Base-by-base conservation (phyloP, 208 protist genomes). In the Leishmania mexicana region DNA sequence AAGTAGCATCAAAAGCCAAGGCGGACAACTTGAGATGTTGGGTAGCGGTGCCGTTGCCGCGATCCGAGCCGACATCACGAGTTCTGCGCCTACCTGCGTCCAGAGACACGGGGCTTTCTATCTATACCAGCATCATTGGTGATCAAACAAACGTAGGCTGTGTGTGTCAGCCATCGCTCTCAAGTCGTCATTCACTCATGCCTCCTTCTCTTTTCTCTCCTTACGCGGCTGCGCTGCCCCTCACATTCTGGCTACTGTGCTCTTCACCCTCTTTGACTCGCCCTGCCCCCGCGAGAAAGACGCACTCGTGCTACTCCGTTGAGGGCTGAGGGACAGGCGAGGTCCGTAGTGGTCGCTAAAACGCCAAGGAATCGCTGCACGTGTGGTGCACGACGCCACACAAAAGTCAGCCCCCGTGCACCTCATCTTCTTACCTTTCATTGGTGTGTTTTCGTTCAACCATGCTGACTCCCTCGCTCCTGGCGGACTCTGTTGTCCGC, bases 401-500 rank as follows among this genome's bases (percentile, higher is more conserved):
- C 40, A 42, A 21, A 54, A 10, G 54, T 6, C 28, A 53, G 70
- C 24, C n/a, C 15, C 11, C 28, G 35, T 54, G 7, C 70, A 13
- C 24, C 10, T 3, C 21, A 15, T 31, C 24, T 35, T 53, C 47
- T 6, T 54, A 7, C 5, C 31, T 35, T 74, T 53, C 21, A 35
- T 74, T 54, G 21, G 42, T 28, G 21, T 21, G 24, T 3, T 13
- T n/a, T 13, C n/a, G 6, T 1, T 74, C 53, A 19, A 35, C 42
- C 19, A 65, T 76, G 70, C 24, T 53, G 35, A 38, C 28, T 31
- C n/a, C 70, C 10, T 51, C 70, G 40, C 17, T 67, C 15, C 24
- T 74, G 0, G 80, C 80, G 5, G 60, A 87, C 38, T 8, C 65
- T 35, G 91, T 97, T 15, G 84, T 93, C 40, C 82, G 85, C 49